phyloP scores from a whole-genome alignment of 2,329 filamentous ascomycete genomes.

The Pseudopithomyces maydicus region DNA sequence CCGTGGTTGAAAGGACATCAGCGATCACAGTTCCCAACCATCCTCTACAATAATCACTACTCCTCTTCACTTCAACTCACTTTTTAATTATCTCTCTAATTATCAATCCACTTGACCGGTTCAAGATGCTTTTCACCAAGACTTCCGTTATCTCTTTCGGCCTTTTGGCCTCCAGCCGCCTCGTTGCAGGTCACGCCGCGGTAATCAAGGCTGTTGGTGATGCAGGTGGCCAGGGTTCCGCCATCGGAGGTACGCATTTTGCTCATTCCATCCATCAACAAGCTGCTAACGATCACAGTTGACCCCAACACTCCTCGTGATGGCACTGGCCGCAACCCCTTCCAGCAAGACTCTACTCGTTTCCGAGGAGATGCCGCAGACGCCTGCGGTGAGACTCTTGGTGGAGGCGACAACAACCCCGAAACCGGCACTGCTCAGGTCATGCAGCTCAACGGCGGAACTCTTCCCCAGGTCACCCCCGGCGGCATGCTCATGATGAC shows the following conservation, averaged over 20 bases:
- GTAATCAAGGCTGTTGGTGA: slow-evolving; percentile 65
- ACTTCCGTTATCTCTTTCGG: slow-evolving; percentile 49
- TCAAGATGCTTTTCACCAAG: slow-evolving; percentile 52
- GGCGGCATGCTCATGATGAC: slow-evolving; percentile 67
- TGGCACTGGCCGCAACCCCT: slow-evolving; percentile 63
- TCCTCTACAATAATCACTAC: slow-evolving; percentile 41
- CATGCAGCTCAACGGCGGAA: slow-evolving; percentile 61
- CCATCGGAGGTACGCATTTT: slow-evolving; percentile 52
- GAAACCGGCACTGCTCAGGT: slow-evolving; percentile 62
- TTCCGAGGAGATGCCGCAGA: slow-evolving; percentile 61
- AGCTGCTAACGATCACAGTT: slow-evolving; percentile 37
- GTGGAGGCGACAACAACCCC: slow-evolving; percentile 60
- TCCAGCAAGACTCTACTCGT: slow-evolving; percentile 68
- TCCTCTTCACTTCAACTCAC: slow-evolving; percentile 33
- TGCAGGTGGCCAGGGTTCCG: slow-evolving; percentile 57
- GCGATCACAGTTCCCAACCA: slow-evolving; percentile 41
- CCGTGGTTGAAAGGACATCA: slow-evolving; percentile 34
- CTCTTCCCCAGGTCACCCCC: slow-evolving; percentile 63
- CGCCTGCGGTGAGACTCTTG: slow-evolving; percentile 64
- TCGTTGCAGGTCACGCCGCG: slow-evolving; percentile 65
- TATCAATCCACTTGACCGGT: slow-evolving; percentile 38
- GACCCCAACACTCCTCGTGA: slow-evolving; percentile 64
- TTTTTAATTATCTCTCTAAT: slow-evolving; percentile 24
- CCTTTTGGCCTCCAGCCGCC: slow-evolving; percentile 59
- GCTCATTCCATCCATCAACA: not conserved